Evolutionary conservation across 352 stramenopile species (phyloP).

Genomic region (Globisporangium apiculatum): DNA sequence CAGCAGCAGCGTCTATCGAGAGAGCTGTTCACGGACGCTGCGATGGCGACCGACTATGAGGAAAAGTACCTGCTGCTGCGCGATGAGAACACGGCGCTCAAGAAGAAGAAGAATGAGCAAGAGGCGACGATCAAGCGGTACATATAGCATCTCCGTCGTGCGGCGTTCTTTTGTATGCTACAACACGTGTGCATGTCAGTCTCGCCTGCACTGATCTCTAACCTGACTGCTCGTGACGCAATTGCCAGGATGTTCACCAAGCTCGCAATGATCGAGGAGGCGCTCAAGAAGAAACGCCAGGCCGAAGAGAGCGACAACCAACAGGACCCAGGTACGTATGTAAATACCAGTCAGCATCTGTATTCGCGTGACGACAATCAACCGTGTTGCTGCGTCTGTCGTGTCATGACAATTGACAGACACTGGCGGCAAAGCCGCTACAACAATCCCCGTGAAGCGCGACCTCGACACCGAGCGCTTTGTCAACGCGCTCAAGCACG

Average conservation of each 20-base stretch:
- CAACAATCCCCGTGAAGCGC: slow-evolving; percentile 24
- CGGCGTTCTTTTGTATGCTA: too few species aligned
- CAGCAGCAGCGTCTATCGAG: too few species aligned
- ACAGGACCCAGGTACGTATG: slow-evolving; percentile 31
- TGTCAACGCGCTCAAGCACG: slow-evolving; percentile 65
- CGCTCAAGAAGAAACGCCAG: slow-evolving; percentile 68
- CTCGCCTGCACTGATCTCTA: neutral
- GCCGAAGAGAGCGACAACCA: slow-evolving; percentile 50
- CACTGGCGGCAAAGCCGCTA: slow-evolving; percentile 15
- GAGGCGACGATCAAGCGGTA: slow-evolving; percentile 85
- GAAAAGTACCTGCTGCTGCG: slow-evolving; percentile 80
- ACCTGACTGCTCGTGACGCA: too few species aligned
- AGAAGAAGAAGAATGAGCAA: slow-evolving; percentile 91
- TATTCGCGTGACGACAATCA: neutral
- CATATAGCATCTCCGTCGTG: neutral
- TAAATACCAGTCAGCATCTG: neutral
- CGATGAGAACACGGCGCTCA: slow-evolving; percentile 81
- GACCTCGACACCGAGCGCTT: slow-evolving; percentile 81
- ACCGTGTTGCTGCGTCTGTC: neutral
- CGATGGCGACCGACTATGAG: slow-evolving; percentile 64
- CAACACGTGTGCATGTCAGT: neutral
- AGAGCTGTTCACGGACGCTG: too few species aligned
- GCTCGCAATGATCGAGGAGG: slow-evolving; percentile 83
- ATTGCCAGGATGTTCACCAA: slow-evolving; percentile 81
- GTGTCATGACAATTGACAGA: slow-evolving; percentile 14